These are phyloP conservation scores for Eucalyptus sp. DNA, from an alignment of 345 rosid species.

Conservation along the genomic window DNA sequence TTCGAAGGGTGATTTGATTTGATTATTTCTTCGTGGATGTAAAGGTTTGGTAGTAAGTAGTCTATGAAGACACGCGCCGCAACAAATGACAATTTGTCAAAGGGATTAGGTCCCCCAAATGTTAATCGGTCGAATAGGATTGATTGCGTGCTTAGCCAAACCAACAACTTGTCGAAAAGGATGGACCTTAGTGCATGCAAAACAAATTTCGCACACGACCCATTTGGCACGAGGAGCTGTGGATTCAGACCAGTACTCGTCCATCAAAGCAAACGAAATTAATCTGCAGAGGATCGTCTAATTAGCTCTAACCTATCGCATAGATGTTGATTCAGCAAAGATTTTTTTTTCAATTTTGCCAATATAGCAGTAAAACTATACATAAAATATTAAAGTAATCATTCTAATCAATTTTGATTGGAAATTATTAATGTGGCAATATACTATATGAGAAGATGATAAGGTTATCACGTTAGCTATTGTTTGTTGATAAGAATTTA, in stretches of 20 bases:
- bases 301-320: not conserved
- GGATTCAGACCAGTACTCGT: not conserved
- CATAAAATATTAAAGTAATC: fast-evolving
- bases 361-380: not conserved
- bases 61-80: not conserved
- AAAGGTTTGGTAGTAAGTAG: not conserved
- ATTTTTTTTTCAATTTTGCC: no score
- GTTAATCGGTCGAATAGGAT: not conserved
- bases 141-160: not conserved
- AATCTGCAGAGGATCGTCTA: not conserved
- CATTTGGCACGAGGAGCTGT: not conserved
- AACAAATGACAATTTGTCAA: not conserved
- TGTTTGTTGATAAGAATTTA: fast-evolving
- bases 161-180: not conserved
- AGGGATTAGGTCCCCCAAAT: not conserved
- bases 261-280: not conserved
- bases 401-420: fast-evolving
- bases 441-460: fast-evolving
- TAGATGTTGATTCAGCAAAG: no score
- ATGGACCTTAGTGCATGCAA: not conserved
- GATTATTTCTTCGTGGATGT: not conserved
- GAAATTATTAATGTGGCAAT: fast-evolving
- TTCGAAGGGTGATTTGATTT: not conserved
- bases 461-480: fast-evolving
- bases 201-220: not conserved